Percentiles rank a stretch among this genome's conserved stretches.
Evolutionary conservation across 164 flowering plant genomes (phyloP).

Genomic region (Umbellularia californica): DNA sequence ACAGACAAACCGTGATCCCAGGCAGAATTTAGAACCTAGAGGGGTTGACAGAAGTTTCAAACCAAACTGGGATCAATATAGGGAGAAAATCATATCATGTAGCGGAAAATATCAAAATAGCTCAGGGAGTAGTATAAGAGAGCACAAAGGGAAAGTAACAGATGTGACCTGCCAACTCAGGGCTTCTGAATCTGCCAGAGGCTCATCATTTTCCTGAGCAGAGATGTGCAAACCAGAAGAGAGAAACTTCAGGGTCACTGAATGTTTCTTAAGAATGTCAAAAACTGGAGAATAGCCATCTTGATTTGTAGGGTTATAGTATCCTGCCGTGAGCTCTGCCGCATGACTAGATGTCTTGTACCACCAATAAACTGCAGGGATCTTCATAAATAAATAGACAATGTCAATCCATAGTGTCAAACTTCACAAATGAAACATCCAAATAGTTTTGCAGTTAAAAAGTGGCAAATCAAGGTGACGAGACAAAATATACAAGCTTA

Average conservation of each 20-base stretch:
- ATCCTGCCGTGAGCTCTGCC: slow-evolving; percentile 89
- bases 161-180: slow-evolving; percentile 72
- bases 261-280: slow-evolving; percentile 58
- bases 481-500: background rate
- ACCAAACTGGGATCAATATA: background rate
- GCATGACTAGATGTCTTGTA: slow-evolving; percentile 90
- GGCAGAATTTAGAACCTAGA: slow-evolving; percentile 68
- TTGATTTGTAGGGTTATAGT: slow-evolving; percentile 70
- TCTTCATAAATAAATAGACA: slow-evolving; percentile 36
- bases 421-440: background rate
- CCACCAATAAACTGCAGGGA: slow-evolving; percentile 92
- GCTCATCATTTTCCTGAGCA: slow-evolving; percentile 39
- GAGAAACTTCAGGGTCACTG: slow-evolving; percentile 53
- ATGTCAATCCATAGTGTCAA: background rate
- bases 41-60: background rate
- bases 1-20: slow-evolving; percentile 62
- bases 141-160: background rate
- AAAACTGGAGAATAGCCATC: slow-evolving; percentile 72
- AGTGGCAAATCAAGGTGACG: background rate
- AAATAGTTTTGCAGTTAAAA: no score
- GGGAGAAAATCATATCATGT: background rate
- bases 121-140: background rate
- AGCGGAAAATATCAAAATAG: background rate
- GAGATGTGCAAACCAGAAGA: slow-evolving; percentile 35
- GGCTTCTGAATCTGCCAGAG: slow-evolving; percentile 68